Evolutionary conservation across 192 early-diverging fungal species (phyloP).

Genomic region (Gigaspora rosea): DNA sequence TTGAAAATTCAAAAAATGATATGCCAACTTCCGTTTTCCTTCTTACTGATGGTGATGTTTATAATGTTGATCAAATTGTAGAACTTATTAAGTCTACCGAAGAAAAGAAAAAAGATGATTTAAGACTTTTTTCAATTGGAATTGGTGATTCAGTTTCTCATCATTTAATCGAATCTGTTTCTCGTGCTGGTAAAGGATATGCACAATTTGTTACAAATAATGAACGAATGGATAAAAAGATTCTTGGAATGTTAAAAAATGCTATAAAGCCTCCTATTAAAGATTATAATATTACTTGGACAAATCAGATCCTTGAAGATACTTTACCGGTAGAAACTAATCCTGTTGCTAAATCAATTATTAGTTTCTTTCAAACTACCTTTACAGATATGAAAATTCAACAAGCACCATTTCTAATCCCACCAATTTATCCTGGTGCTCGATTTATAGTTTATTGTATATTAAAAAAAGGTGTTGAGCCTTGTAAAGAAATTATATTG

Average conservation of each 20-base stretch:
- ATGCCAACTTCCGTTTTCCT: slow-evolving; percentile 48
- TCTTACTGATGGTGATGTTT: slow-evolving; percentile 53
- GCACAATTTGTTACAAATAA: slow-evolving; percentile 48
- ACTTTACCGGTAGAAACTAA: no score
- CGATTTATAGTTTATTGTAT: slow-evolving; percentile 23
- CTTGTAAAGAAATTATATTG: no score
- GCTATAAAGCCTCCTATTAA: no score
- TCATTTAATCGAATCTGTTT: slow-evolving; percentile 45
- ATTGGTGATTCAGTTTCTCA: slow-evolving; percentile 1
- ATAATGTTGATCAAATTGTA: slow-evolving; percentile 42
- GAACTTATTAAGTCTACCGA: no score
- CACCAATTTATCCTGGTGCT: slow-evolving; percentile 10
- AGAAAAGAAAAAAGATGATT: no score
- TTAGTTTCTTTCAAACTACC: no score
- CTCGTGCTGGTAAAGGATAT: slow-evolving; percentile 51
- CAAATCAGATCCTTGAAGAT: no score
- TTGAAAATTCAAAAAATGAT: slow-evolving; percentile 35
- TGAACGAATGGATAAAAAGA: neutral
- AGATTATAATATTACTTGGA: no score
- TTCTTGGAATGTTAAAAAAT: no score
- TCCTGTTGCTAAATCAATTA: no score
- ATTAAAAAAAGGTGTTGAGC: neutral
- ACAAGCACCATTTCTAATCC: slow-evolving; percentile 18
- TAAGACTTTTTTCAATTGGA: no score
- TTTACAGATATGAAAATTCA: slow-evolving; percentile 27